Percentiles rank a stretch among this genome's conserved stretches.
Conservation (phyloP, 2,329 filamentous ascomycete genomes). For the Dactylellina leptospora region DNA sequence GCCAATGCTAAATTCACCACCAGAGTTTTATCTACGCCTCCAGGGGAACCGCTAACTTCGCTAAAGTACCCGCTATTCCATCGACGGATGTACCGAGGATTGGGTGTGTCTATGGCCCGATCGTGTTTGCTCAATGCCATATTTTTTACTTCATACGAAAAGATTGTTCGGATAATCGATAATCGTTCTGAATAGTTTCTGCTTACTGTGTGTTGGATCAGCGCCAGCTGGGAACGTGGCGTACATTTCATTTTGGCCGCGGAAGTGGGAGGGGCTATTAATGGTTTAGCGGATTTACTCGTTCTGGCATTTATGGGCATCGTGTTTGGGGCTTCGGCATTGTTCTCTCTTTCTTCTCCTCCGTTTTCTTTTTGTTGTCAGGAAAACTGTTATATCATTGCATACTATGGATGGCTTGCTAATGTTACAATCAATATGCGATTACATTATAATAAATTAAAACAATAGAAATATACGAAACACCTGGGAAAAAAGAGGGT, state of each 20-base stretch:
- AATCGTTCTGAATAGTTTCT: constrained; percentile 26
- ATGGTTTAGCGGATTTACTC: constrained; percentile 5
- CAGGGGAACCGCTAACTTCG: constrained; percentile 55
- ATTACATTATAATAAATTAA: not conserved
- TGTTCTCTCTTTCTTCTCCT: not conserved
- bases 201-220: no score
- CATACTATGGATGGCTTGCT: not conserved
- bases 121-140: constrained; percentile 86
- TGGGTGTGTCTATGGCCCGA: constrained; percentile 82
- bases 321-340: constrained; percentile 28
- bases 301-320: constrained; percentile 9
- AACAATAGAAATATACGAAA: not conserved
- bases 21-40: constrained; percentile 44
- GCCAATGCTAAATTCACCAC: constrained; percentile 50
- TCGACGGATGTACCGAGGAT: constrained; percentile 79
- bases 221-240: not conserved
- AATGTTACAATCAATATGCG: not conserved
- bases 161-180: constrained; percentile 68
- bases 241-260: not conserved
- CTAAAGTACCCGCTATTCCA: constrained; percentile 82
- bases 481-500: not conserved
- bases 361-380: not conserved
- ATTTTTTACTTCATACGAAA: constrained; percentile 89
- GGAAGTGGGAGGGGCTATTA: not conserved
- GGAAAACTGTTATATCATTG: not conserved